Evolutionary conservation across 2,329 filamentous ascomycete genomes (phyloP).

Genomic region (Blumeria graminis): DNA sequence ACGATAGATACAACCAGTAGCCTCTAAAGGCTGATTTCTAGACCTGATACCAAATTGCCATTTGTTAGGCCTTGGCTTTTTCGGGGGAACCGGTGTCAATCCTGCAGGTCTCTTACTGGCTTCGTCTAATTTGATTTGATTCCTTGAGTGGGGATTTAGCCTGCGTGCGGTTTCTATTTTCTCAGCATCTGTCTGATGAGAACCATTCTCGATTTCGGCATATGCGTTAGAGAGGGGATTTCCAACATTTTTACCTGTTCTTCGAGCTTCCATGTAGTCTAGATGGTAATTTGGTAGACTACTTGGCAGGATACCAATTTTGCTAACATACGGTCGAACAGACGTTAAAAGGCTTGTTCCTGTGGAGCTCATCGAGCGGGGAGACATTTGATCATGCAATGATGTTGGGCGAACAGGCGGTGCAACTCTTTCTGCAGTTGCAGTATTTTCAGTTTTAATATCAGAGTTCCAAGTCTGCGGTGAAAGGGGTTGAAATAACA

Average conservation of each 20-base stretch:
- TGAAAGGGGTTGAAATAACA: constrained; percentile 28
- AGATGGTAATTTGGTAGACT: constrained; percentile 79
- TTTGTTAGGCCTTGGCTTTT: constrained; percentile 58
- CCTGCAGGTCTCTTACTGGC: constrained; percentile 32
- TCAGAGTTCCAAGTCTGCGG: constrained; percentile 24
- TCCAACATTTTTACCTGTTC: constrained; percentile 25
- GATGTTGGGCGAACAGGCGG: constrained; percentile 8
- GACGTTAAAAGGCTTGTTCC: constrained; percentile 12
- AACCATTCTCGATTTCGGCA: constrained; percentile 16
- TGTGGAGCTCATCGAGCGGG: constrained; percentile 13
- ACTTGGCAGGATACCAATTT: constrained; percentile 75
- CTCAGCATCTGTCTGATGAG: constrained; percentile 37
- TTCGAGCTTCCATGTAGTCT: constrained; percentile 59
- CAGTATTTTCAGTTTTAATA: constrained; percentile 7
- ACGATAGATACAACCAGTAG: constrained; percentile 85
- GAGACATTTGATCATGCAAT: constrained; percentile 12
- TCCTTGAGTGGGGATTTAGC: constrained; percentile 65
- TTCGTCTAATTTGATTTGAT: constrained; percentile 43
- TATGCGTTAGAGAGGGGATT: constrained; percentile 17
- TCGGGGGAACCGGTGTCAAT: constrained; percentile 38
- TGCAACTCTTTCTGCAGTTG: constrained; percentile 7
- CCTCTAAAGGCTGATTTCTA: constrained; percentile 80
- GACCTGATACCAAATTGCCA: constrained; percentile 98
- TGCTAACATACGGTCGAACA: constrained; percentile 30
- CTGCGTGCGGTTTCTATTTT: constrained; percentile 60